Evolutionary conservation across 2,329 filamentous ascomycete genomes (phyloP).

Genomic region (Pyrenochaeta sp.): DNA sequence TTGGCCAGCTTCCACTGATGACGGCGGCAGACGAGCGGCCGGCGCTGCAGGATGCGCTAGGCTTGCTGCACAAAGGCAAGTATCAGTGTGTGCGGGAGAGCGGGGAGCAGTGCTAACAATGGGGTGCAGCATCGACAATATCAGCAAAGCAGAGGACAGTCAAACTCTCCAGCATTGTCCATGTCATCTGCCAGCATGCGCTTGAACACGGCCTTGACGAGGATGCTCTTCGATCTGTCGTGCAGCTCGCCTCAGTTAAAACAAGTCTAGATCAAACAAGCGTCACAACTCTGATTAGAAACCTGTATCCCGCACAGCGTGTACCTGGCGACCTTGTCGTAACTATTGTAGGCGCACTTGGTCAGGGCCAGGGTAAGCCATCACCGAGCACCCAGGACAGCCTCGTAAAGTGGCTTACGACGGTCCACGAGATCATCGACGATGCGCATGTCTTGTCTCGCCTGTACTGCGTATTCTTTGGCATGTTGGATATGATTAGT

Average conservation of each 20-base stretch:
- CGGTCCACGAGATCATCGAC: constrained; percentile 76
- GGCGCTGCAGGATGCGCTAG: constrained; percentile 46
- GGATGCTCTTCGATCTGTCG: constrained; percentile 67
- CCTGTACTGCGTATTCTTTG: constrained; percentile 80
- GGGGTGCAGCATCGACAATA: constrained; percentile 43
- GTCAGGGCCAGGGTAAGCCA: constrained; percentile 79
- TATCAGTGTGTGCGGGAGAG: constrained; percentile 25
- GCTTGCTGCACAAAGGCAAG: constrained; percentile 46
- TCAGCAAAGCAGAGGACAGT: constrained; percentile 72
- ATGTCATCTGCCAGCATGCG: constrained; percentile 68
- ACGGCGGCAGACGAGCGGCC: constrained; percentile 37
- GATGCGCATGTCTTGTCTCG: constrained; percentile 70
- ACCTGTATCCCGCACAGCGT: constrained; percentile 75
- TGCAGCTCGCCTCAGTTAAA: constrained; percentile 72
- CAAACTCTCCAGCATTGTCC: constrained; percentile 70
- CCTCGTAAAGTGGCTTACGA: constrained; percentile 79
- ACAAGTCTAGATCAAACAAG: constrained; percentile 80
- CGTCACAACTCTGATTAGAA: constrained; percentile 72
- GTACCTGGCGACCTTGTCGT: constrained; percentile 70
- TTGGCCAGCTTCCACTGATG: constrained; percentile 29
- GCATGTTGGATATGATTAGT: constrained; percentile 80
- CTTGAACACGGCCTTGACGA: constrained; percentile 74
- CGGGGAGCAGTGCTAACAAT: constrained; percentile 29
- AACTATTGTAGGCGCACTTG: constrained; percentile 75
- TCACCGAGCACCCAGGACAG: constrained; percentile 74